Conservation (phyloP, 768 basidiomycete genomes). For the Suillus tomentosus region DNA sequence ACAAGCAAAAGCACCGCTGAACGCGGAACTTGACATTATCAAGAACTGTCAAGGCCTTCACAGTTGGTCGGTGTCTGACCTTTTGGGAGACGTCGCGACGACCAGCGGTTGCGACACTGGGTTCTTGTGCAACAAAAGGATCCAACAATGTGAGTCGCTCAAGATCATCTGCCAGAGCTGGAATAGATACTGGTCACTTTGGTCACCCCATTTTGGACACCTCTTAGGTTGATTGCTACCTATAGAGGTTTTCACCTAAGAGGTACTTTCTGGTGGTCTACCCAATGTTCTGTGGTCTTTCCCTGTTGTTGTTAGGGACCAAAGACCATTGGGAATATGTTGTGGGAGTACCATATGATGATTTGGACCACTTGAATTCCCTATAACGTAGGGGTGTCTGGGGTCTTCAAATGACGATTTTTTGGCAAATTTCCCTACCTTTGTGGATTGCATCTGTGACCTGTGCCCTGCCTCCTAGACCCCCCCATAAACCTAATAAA, state of each 20-base stretch:
- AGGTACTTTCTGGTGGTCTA: not conserved
- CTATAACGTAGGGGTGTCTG: not conserved
- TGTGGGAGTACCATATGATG: not conserved
- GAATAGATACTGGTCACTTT: not conserved
- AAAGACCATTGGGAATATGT: not conserved
- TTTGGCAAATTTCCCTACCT: not conserved
- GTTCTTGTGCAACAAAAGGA: no score
- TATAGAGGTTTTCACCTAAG: conserved; percentile 4
- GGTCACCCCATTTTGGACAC: conserved; percentile 1
- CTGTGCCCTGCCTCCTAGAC: not conserved
- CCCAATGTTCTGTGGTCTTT: not conserved
- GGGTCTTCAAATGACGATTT: not conserved
- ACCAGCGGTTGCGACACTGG: no score
- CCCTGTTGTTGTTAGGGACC: not conserved
- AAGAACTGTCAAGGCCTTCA: no score
- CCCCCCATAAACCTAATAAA: not conserved
- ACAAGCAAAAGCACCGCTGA: no score
- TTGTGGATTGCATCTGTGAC: not conserved
- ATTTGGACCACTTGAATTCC: not conserved
- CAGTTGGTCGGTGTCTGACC: no score
- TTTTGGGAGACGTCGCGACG: no score
- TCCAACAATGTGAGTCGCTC: no score
- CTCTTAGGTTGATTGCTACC: not conserved
- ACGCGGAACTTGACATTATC: no score
- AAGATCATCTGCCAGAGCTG: no score